Evolutionary conservation across 768 basidiomycete genomes (phyloP), one percentile per base, ranked within the genome.

Genomic region (Hysterangium stoloniferum): DNA sequence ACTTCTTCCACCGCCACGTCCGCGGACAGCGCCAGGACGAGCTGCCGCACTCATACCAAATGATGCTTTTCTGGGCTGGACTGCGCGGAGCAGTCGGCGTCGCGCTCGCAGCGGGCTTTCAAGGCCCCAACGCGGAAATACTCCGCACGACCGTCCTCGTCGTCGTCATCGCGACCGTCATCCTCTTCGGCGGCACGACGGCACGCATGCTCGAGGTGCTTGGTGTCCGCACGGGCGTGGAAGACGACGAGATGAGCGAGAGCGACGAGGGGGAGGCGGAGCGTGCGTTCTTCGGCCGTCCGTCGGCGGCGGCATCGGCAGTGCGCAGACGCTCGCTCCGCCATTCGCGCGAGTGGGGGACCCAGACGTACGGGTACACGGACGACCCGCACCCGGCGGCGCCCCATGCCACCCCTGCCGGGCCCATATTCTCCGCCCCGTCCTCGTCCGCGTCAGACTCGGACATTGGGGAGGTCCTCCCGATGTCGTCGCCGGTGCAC

Each of bases 11-110:
- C 58, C 73, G 72, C 25, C 87, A 94, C 54, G 83, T 79, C 2
- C 80, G 90, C 1, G 92, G 92, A 1, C 88, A 93, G 60, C 78
- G 92, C 35, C 69, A 76, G 20, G 94, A 96, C 57, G 94, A 97
- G 58, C 71, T 99, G 4, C 94, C 96, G 1, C 94, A 98, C 65
- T 93, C 92, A 9, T 97, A 99, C 61, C 94, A 97, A 60, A 95
- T 98, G 90, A 96, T 98, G 93, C 70, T 98, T 13, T 98, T 98
- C 68, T 99, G 95, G 96, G 95, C 95, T 1, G 95, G 95, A 4
- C 70, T 99, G 48, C 76, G 96, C 25, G 96, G 96, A 31, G 96
- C 96, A 0, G 96, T 99, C 36, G 96, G 96, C 33, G 96, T 99
- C 19, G 96, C 96, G 3, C 79, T 99, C 27, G 96, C 96, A 1